A percentile compares a stretch with the other conserved stretches of the same genome.
phyloP scores from a whole-genome alignment of 768 basidiomycete species.

The Dioszegia aurantiaca region DNA sequence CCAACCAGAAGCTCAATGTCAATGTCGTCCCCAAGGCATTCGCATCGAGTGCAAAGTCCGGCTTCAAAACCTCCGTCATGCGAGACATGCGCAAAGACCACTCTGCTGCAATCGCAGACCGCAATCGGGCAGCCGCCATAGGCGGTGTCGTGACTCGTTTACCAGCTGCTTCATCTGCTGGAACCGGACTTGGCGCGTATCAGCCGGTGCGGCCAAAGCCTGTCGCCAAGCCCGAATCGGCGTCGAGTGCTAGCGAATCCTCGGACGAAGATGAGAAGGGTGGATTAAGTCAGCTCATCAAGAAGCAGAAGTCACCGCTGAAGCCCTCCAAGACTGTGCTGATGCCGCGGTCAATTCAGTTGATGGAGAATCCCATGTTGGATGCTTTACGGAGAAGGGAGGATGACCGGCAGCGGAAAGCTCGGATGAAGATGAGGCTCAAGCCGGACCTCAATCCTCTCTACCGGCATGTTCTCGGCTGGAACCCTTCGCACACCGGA shows the following conservation, averaged over 20 bases:
- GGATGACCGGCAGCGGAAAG: conserved; percentile 62
- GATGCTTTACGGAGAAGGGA: conserved; percentile 54
- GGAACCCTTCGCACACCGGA: conserved; percentile 69
- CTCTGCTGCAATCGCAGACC: conserved; percentile 1
- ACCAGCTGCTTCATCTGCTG: conserved; percentile 32
- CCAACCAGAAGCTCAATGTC: conserved; percentile 30
- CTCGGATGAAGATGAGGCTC: conserved; percentile 65
- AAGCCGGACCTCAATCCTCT: conserved; percentile 78
- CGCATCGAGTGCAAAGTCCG: conserved; percentile 9
- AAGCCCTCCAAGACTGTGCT: conserved; percentile 30
- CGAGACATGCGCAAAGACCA: conserved; percentile 31
- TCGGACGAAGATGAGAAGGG: conserved; percentile 43
- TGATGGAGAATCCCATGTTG: conserved; percentile 17
- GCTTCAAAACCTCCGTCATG: conserved; percentile 40
- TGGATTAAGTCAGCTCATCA: conserved; percentile 59
- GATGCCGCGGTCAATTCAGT: conserved; percentile 30
- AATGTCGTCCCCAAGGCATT: conserved; percentile 36
- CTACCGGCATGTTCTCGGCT: conserved; percentile 73
- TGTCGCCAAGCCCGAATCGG: conserved; percentile 24
- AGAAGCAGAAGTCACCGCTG: conserved; percentile 63
- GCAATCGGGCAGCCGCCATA: conserved; percentile 22
- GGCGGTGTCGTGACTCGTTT: conserved; percentile 35
- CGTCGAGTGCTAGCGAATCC: conserved; percentile 43
- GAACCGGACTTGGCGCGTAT: conserved; percentile 40
- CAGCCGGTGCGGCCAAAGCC: conserved; percentile 13